Evolutionary conservation across 2,329 filamentous ascomycete genomes (phyloP), one percentile per base, ranked within the genome.

Genomic region (Shiraia bambusicola): DNA sequence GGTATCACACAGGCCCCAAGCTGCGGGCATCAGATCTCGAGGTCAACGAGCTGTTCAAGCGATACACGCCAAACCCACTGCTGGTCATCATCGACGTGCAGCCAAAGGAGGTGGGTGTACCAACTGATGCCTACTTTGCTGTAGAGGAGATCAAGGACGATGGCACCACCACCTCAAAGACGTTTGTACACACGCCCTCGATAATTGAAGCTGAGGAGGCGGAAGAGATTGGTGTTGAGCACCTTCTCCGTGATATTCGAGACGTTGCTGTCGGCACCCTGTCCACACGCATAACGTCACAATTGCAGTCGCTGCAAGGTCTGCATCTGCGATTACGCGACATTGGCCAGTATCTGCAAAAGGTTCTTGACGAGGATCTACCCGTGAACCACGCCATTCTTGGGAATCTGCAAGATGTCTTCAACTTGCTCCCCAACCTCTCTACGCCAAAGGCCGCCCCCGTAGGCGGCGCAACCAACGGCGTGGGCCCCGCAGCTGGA

Each of bases 131-230:
- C 34, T 98, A 98, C 76, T 98, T 98, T 76, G 93, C 93, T 4
- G 89, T 98, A 35, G 93, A 98, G 66, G 93, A 98, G 77, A 98
- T 98, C 75, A 97, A 97, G 76, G 93, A 98, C 77, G 93, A 98
- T 67, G 93, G 93, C 67, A 97, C 93, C 49, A 95, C 92, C 19
- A 96, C 93, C 42, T 84, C 88, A 52, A 94, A 93, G 76, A 98
- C 93, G 30, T 98, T 98, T 65, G 93, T 98, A 57, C 93, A 98
- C 72, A 98, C 91, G 7, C 93, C 93, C 16, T 96, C 91, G 34
- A 93, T 93, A 69, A 98, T 98, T 74, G 93, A 98, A 74, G 93
- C 93, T 32, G 93, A 98, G 71, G 93, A 98, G 73, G 93, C 93
- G 47, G 93, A 98, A 73, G 93, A 98, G 72, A 98, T 98, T 59